Evolutionary conservation across 768 basidiomycete species (phyloP).

Genomic region (Sporobolomyces pararoseus): DNA sequence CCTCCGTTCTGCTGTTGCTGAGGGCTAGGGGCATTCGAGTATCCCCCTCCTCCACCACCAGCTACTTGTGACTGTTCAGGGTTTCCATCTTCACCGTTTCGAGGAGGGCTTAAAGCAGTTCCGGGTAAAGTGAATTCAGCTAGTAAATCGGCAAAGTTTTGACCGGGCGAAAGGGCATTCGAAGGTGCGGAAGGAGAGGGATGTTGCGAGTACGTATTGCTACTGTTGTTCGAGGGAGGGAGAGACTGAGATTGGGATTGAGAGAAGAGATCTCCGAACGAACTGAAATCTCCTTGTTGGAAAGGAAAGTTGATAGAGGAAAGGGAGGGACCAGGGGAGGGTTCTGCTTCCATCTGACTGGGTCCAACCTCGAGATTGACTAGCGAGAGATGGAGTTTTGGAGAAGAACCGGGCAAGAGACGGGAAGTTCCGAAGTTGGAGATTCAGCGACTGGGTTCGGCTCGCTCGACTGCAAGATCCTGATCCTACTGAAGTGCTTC

Average conservation of each 20-base stretch:
- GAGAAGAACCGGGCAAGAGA: not conserved
- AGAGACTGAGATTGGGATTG: slow-evolving; percentile 1
- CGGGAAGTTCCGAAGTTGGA: no score
- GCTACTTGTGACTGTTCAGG: not conserved
- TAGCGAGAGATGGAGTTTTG: not conserved
- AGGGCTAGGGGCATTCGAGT: slow-evolving; percentile 5
- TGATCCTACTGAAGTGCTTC: no score
- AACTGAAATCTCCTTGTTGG: slow-evolving; percentile 11
- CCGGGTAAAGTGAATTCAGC: slow-evolving; percentile 26
- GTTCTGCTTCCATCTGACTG: slow-evolving; percentile 4
- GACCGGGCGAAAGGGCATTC: not conserved
- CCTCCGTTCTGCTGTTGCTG: not conserved
- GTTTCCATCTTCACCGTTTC: not conserved
- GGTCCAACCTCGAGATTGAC: not conserved
- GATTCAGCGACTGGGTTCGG: no score
- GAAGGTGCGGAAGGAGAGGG: not conserved
- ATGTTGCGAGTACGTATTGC: not conserved
- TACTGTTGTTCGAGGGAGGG: not conserved
- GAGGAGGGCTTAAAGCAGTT: slow-evolving; percentile 1
- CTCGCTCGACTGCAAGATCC: no score
- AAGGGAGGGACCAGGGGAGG: not conserved
- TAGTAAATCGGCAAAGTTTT: slow-evolving; percentile 24
- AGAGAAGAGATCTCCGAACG: slow-evolving; percentile 18
- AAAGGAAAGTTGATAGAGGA: slow-evolving; percentile 6
- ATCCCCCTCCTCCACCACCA: not conserved